These are phyloP conservation scores for Porodaedalea pini DNA, from an alignment of 1,284 basidiomycete species.

Conservation along the genomic window DNA sequence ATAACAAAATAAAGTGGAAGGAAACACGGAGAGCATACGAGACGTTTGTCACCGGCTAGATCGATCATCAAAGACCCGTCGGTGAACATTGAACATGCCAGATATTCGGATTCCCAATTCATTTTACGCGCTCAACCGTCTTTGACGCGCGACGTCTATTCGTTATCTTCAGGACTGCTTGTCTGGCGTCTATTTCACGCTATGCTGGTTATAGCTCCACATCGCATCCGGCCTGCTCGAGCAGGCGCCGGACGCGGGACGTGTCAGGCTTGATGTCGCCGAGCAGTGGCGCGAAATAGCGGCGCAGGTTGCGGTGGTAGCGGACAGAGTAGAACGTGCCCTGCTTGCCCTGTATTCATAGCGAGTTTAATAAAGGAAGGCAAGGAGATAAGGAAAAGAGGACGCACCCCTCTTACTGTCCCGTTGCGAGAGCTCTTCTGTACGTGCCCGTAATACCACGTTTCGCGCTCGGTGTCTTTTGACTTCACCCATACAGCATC, in stretches of 20 bases:
- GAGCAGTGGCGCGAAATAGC: conserved; percentile 18
- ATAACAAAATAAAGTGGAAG: too few species aligned
- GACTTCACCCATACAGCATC: conserved; percentile 21
- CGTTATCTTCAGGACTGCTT: too few species aligned
- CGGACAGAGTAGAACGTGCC: conserved; percentile 18
- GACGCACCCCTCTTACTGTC: conserved; percentile 16
- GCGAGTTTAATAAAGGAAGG: not conserved
- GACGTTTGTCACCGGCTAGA: too few species aligned
- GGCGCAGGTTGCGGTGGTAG: conserved; percentile 16
- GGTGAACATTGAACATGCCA: too few species aligned
- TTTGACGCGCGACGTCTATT: too few species aligned
- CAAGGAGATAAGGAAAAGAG: not conserved
- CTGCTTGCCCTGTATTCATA: conserved; percentile 15
- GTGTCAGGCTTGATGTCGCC: conserved; percentile 23
- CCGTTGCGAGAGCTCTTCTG: conserved; percentile 11
- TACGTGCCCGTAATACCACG: conserved; percentile 18
- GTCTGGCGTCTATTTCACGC: too few species aligned
- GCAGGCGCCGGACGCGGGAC: conserved; percentile 9
- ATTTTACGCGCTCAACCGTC: too few species aligned
- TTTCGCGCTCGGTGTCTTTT: conserved; percentile 16
- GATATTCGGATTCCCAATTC: too few species aligned
- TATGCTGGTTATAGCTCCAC: not conserved
- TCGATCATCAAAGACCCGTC: too few species aligned
- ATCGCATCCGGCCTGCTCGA: conserved; percentile 17
- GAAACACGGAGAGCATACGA: too few species aligned